Base-by-base conservation (phyloP, 495 filamentous ascomycete genomes). In the Neurospora sublineolata region DNA sequence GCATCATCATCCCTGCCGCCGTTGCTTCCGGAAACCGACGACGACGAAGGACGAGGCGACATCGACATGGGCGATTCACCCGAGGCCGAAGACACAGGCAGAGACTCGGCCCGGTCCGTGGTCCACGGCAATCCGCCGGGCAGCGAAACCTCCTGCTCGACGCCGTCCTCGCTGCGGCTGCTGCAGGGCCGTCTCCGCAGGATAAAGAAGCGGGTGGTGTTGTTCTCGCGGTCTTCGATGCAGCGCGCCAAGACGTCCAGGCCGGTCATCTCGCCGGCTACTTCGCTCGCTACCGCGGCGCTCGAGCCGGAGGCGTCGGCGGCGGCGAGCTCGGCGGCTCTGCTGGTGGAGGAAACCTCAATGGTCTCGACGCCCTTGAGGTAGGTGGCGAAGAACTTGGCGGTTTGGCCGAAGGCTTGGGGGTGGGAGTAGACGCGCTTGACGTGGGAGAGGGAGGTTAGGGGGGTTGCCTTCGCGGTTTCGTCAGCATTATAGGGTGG, bases 381-480 rank as follows among this genome's bases (percentile, higher is more conserved):
- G 75, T 89, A 81, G 64, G 82, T 76, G 8, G 83, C 82, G 7
- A 97, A 82, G 76, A 96, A 96, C n/a, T 64, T 72, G n/a, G 88
- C 88, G 77, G 93, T 97, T 82, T 99, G 95, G 5, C 93, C 94
- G 84, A 94, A 95, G 38, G 93, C 95, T 82, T 98, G 95, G 18
- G 93, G 93, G 79, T 99, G 95, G 33, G 92, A 94, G 81, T 97
- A 97, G 67, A 99, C 79, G 44, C 85, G 82, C 39, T 80, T 79
- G 73, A 92, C 75, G 72, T 89, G 84, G 12, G 71, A 68, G 18
- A 92, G 73, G 67, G 75, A 72, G 33, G 74, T 72, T 20, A 83
- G 70, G 38, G 85, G 84, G 68, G 74, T 74, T 3, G 79, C 68
- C 68, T 76, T 74, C 20, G 44, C 23, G 75, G 69, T 14, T 75